Evolutionary conservation across 352 stramenopile species (phyloP).

Genomic region (Phytophthora quininea): DNA sequence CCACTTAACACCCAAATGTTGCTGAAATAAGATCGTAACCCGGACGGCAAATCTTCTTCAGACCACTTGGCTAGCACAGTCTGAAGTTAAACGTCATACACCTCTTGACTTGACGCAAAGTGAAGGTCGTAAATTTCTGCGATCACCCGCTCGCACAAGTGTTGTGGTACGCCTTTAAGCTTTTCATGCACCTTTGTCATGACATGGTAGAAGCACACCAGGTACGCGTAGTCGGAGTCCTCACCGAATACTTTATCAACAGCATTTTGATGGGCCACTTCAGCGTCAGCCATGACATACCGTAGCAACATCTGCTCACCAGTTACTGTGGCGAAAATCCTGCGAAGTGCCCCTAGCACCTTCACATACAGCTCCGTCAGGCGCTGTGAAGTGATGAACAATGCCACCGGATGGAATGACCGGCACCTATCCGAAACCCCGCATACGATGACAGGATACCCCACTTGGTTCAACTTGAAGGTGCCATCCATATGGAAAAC

Average conservation of each 20-base stretch:
- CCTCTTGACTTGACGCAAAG: background rate
- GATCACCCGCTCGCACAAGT: constrained; percentile 2
- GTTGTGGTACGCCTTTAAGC: background rate
- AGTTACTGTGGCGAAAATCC: background rate
- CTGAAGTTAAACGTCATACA: too few relatives aligned
- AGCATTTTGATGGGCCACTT: background rate
- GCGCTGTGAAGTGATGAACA: constrained; percentile 9
- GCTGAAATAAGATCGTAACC: too few relatives aligned
- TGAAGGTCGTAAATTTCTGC: constrained; percentile 26
- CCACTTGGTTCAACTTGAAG: constrained; percentile 18
- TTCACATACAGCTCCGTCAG: background rate
- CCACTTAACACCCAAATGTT: background rate
- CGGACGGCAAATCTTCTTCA: too few relatives aligned
- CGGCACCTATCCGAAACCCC: constrained; percentile 20
- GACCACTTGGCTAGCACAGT: too few relatives aligned
- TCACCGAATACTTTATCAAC: background rate
- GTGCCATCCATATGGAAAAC: constrained; percentile 22
- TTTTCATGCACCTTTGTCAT: constrained; percentile 27
- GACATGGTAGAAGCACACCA: constrained; percentile 37
- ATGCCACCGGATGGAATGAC: constrained; percentile 15
- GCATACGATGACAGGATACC: background rate
- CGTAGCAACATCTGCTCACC: background rate
- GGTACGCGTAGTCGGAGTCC: background rate
- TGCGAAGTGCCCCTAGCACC: background rate
- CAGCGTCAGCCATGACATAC: background rate